These are phyloP conservation scores for Paecilomyces variotii DNA, from an alignment of 2,329 filamentous ascomycete genomes.

Conservation along the genomic window DNA sequence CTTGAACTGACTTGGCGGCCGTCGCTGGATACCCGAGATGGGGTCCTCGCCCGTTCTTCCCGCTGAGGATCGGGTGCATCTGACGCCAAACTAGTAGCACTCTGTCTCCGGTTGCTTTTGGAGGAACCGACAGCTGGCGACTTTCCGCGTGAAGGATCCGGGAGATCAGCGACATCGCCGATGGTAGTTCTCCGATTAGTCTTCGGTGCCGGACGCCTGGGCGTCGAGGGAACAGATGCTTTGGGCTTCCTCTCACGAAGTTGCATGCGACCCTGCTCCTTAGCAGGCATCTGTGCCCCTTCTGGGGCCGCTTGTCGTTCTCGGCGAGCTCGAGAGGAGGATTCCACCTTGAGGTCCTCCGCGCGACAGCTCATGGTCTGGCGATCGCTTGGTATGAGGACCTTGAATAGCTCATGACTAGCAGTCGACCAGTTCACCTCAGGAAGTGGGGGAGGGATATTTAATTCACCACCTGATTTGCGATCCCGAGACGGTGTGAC, in stretches of 20 bases:
- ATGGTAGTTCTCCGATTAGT: constrained; percentile 55
- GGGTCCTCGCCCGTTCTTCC: constrained; percentile 5
- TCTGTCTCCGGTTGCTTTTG: not conserved
- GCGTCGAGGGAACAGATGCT: constrained; percentile 37
- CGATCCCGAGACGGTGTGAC: constrained; percentile 57
- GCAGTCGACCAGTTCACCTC: constrained; percentile 80
- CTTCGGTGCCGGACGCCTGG: constrained; percentile 42
- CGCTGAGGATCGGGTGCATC: constrained; percentile 4
- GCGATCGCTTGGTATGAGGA: constrained; percentile 69
- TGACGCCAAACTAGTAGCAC: constrained; percentile 6
- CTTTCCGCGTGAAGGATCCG: constrained; percentile 20
- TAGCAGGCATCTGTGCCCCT: constrained; percentile 30
- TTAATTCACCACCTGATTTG: constrained; percentile 19
- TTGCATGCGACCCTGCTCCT: constrained; percentile 58
- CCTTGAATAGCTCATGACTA: constrained; percentile 71
- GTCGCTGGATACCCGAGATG: constrained; percentile 6
- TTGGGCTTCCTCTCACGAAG: constrained; percentile 61
- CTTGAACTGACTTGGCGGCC: constrained; percentile 6
- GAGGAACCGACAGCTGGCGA: constrained; percentile 14
- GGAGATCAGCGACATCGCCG: constrained; percentile 43
- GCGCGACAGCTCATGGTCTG: constrained; percentile 67
- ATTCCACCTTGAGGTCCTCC: constrained; percentile 67
- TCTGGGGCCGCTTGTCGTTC: constrained; percentile 55
- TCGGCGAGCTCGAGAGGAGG: constrained; percentile 50
- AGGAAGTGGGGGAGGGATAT: constrained; percentile 61